Conservation (phyloP, 208 protist species). For the Phytomonas serpens region DNA sequence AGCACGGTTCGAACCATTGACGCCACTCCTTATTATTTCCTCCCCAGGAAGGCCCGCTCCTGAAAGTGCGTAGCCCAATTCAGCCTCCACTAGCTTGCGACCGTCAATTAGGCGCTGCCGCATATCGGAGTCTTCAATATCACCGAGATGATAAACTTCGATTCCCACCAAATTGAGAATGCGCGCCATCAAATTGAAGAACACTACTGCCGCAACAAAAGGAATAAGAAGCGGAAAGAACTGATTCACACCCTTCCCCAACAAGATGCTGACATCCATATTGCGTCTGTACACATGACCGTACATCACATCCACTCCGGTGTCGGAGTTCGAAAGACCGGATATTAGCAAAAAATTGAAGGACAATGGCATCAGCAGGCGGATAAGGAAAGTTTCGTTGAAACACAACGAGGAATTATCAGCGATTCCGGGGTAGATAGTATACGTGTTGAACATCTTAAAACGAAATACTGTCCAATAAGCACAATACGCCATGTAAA, state of each 20-base stretch:
- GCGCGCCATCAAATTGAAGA: conserved; percentile 61
- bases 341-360: conserved; percentile 87
- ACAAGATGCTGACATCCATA: conserved; percentile 78
- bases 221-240: conserved; percentile 84
- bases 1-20: not conserved
- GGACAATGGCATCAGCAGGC: conserved; percentile 88
- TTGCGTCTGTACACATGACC: conserved; percentile 81
- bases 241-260: conserved; percentile 72
- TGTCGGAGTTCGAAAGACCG: conserved; percentile 35
- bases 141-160: conserved; percentile 75
- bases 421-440: conserved; percentile 80
- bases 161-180: conserved; percentile 57
- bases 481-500: conserved; percentile 87
- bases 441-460: conserved; percentile 86
- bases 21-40: conserved; percentile 1
- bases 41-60: conserved; percentile 38
- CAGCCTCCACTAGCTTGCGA: conserved; percentile 57
- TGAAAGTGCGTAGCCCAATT: conserved; percentile 52
- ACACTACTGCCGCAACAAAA: conserved; percentile 60
- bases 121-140: conserved; percentile 52
- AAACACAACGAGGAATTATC: conserved; percentile 88
- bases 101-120: conserved; percentile 79
- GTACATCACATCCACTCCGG: conserved; percentile 70
- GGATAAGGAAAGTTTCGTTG: conserved; percentile 78
- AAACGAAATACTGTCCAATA: conserved; percentile 90